A percentile compares a stretch with the other conserved stretches of the same genome.
Conservation (phyloP, 257 asterid species). For the Solanum paucissectum region DNA sequence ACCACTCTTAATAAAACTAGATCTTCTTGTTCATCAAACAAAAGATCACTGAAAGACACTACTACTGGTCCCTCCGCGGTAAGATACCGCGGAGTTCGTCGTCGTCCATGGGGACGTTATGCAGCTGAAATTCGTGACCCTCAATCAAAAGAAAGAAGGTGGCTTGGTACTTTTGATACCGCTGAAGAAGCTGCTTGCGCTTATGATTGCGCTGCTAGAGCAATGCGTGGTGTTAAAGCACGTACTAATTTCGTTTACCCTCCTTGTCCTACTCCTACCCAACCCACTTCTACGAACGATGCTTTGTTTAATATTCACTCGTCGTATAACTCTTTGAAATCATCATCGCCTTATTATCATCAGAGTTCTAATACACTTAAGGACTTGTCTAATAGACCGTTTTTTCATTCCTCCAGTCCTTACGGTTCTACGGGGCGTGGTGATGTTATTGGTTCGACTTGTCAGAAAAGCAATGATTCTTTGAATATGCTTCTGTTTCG, state of each 20-base stretch:
- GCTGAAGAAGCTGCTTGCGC: constrained; percentile 97
- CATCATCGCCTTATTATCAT: background rate
- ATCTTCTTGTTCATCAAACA: constrained; percentile 10
- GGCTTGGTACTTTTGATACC: constrained; percentile 91
- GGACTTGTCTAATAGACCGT: background rate
- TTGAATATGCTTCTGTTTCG: constrained; percentile 24
- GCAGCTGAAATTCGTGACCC: constrained; percentile 97
- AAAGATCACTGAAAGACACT: constrained; percentile 36
- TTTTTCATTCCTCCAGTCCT: constrained; percentile 6
- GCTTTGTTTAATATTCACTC: background rate
- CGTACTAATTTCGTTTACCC: constrained; percentile 83
- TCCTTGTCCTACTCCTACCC: constrained; percentile 9
- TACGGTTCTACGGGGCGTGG: background rate
- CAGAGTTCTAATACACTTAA: background rate
- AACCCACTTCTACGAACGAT: background rate
- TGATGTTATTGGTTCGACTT: background rate
- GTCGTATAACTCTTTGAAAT: background rate
- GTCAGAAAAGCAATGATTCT: background rate
- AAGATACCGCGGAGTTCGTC: constrained; percentile 84
- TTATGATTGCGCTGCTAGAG: constrained; percentile 85
- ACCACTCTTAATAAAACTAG: constrained; percentile 27
- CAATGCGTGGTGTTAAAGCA: constrained; percentile 88
- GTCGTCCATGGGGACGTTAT: constrained; percentile 97
- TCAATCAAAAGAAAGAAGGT: constrained; percentile 68
- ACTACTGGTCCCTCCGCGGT: constrained; percentile 11